Base-by-base conservation (phyloP, 257 asterid genomes). In the Plantago ovata region DNA sequence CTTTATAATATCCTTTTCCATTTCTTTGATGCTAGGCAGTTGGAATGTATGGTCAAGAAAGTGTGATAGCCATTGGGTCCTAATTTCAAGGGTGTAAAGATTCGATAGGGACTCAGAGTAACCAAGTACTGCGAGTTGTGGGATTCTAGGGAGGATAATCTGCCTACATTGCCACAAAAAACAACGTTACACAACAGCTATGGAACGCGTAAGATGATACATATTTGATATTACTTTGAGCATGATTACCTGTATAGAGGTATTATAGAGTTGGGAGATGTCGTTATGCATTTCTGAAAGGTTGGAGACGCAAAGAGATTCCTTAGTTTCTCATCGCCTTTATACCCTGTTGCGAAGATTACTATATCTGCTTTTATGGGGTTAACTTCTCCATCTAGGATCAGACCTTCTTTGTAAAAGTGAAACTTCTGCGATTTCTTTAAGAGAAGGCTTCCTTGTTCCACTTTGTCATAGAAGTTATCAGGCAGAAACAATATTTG, bases 111-210 rank as follows among this genome's bases (percentile, higher is more conserved):
- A 72, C 59, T 82, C 94, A 0, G 91, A 64, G 68, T 71, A 81
- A 10, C 94, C 94, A 14, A 86, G 60, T 3, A 79, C 71, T 0
- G 77, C 95, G 7, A 86, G 62, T 16, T 81, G 87, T 53, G 95
- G 95, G 49, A 86, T 80, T 49, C 84, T 47, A 1, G 95, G 95
- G 71, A 72, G 86, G 53, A 86, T 75, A 51, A 79, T 74, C 45
- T 84, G 84, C 64, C 95, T 81, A 77, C 33, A 64, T 51, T 7
- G 13, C 5, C 28, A 56, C 21, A 39, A 8, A 55, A 58, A 65
- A 57, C 15, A 41, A 13, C 6, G 16, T 9, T 38, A 15, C 60
- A 3, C 2, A 2, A 24, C 2, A 24, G 5, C 5, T 24, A 24
- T 19, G 3, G 7, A 2, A 8, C 50, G 1, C n/a, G 3, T n/a